Evolutionary conservation across 2,329 filamentous ascomycete genomes (phyloP).

Genomic region (Clonostachys sp.): DNA sequence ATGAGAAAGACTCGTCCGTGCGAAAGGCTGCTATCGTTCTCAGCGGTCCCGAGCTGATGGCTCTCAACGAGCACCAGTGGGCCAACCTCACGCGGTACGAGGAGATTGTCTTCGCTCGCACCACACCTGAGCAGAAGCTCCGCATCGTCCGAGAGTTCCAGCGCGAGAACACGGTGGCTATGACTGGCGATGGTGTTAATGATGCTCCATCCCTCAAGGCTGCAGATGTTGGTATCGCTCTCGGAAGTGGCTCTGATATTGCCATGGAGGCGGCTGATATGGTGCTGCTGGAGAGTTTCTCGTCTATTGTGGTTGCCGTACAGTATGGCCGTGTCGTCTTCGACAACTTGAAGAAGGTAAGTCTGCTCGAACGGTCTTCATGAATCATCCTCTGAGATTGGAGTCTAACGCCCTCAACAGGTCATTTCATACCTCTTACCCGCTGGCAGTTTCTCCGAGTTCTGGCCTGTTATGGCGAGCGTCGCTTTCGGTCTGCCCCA

Average conservation of each 20-base stretch:
- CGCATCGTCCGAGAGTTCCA: constrained; percentile 76
- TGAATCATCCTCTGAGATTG: too few species aligned
- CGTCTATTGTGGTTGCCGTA: constrained; percentile 67
- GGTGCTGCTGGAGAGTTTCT: constrained; percentile 73
- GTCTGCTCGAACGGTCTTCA: background rate
- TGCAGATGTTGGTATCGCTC: constrained; percentile 78
- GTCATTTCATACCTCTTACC: constrained; percentile 65
- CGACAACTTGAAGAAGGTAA: constrained; percentile 69
- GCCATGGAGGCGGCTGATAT: constrained; percentile 79
- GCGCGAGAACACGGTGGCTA: constrained; percentile 64
- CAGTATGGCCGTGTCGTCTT: constrained; percentile 72
- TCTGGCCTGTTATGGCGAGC: constrained; percentile 72
- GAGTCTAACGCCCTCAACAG: constrained; percentile 2
- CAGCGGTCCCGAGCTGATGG: constrained; percentile 60
- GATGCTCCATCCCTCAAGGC: constrained; percentile 77
- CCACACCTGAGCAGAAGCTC: constrained; percentile 75
- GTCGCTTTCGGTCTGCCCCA: constrained; percentile 70
- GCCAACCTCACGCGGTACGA: constrained; percentile 57
- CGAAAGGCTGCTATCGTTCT: constrained; percentile 50
- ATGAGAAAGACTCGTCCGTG: background rate
- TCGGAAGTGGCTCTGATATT: constrained; percentile 77
- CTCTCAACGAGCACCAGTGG: constrained; percentile 66
- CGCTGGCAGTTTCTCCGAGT: constrained; percentile 70
- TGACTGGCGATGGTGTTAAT: constrained; percentile 86
- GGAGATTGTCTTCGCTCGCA: constrained; percentile 71